Evolutionary conservation across 352 stramenopile genomes (phyloP).

Genomic region (Pythium phragmitis): DNA sequence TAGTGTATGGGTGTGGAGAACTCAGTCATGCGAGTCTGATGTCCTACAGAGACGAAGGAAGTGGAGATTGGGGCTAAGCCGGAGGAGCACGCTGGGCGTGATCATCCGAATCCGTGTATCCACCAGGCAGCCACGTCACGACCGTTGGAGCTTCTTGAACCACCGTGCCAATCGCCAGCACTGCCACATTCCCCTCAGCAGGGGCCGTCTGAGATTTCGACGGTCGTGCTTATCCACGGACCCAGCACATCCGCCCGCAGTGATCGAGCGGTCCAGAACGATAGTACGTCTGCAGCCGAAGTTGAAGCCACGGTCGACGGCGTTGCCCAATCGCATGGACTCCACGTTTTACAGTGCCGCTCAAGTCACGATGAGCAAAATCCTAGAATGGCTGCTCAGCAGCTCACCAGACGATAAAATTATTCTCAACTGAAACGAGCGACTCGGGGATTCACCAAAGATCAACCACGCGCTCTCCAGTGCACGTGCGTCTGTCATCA

Average conservation of each 20-base stretch:
- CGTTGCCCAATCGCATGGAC: slow-evolving; percentile 2
- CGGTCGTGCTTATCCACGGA: slow-evolving; percentile 10
- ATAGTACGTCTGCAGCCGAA: not conserved
- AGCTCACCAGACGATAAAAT: slow-evolving; percentile 22
- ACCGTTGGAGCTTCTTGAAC: not conserved
- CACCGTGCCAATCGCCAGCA: not conserved
- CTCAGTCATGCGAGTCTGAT: not conserved
- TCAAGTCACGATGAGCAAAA: slow-evolving; percentile 34
- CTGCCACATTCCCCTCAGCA: not conserved
- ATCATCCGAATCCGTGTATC: not conserved
- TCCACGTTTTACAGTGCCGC: slow-evolving; percentile 12
- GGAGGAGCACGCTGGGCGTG: slow-evolving; percentile 29
- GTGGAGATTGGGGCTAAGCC: slow-evolving; percentile 45
- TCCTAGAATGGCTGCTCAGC: slow-evolving; percentile 32
- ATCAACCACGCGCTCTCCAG: slow-evolving; percentile 34
- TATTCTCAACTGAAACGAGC: slow-evolving; percentile 42
- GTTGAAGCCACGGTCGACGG: not conserved
- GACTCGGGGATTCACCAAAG: slow-evolving; percentile 33
- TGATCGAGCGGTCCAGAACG: not conserved
- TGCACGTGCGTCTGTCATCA: slow-evolving; percentile 31
- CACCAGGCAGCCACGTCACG: not conserved
- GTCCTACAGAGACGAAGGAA: slow-evolving; percentile 37
- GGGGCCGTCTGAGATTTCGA: not conserved
- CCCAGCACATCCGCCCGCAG: slow-evolving; percentile 15
- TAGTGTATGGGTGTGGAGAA: too few relatives aligned